These are phyloP conservation scores for Auxenochlorella pyrenoidosa DNA, from an alignment of 139 green algal genomes.

Conservation along the genomic window DNA sequence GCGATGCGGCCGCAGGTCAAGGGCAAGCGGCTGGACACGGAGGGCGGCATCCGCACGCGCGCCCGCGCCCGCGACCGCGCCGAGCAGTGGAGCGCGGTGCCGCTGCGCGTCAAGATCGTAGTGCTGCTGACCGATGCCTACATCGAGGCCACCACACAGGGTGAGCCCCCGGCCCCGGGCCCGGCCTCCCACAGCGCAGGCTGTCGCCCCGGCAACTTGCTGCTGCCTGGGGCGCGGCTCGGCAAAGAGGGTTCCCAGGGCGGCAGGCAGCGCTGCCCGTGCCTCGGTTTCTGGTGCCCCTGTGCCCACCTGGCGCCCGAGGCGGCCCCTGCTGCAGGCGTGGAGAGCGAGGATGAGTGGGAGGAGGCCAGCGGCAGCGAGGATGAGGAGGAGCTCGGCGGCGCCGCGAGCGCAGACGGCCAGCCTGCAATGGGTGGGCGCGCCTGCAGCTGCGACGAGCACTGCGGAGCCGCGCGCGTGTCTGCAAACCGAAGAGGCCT, in stretches of 20 bases:
- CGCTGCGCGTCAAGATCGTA: constrained; percentile 58
- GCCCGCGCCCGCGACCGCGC: constrained; percentile 34
- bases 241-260: too few species aligned
- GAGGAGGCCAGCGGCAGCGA: constrained; percentile 38
- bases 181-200: too few species aligned
- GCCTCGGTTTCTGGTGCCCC: too few species aligned
- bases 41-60: constrained; percentile 62
- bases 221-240: too few species aligned
- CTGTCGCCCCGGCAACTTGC: too few species aligned
- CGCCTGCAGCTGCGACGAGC: too few species aligned
- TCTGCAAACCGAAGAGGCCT: too few species aligned
- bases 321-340: not conserved
- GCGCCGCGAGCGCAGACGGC: not conserved
- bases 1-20: constrained; percentile 49
- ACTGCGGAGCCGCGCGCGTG: too few species aligned
- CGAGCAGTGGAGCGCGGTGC: constrained; percentile 61
- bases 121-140: constrained; percentile 58
- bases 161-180: not conserved
- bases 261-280: too few species aligned
- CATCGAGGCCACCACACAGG: constrained; percentile 48
- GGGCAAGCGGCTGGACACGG: constrained; percentile 62
- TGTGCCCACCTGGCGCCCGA: too few species aligned
- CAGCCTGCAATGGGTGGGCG: too few species aligned
- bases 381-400: constrained; percentile 33
- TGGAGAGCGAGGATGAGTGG: constrained; percentile 9